These are phyloP conservation scores for Parafenestella ontariensis DNA, from an alignment of 2,329 filamentous ascomycete species.

Conservation along the genomic window DNA sequence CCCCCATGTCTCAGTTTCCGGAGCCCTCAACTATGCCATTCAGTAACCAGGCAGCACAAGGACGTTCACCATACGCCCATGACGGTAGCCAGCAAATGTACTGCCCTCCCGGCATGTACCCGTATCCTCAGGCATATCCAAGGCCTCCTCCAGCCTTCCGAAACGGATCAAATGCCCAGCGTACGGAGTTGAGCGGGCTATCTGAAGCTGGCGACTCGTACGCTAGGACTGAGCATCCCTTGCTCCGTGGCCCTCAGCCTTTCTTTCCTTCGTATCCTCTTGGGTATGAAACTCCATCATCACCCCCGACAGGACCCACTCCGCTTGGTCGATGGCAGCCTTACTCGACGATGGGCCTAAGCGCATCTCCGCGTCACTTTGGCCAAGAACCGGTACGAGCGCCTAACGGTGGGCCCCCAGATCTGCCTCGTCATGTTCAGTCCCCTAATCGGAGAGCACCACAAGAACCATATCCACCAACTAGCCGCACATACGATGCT, in stretches of 20 bases:
- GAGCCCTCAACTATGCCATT: slow-evolving; percentile 9
- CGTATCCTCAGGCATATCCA: slow-evolving; percentile 12
- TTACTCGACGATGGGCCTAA: slow-evolving; percentile 2
- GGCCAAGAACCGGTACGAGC: slow-evolving; percentile 9
- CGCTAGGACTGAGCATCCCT: slow-evolving; percentile 8
- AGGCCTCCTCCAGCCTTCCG: slow-evolving; percentile 27
- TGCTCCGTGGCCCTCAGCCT: slow-evolving; percentile 9
- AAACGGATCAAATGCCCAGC: slow-evolving; percentile 12
- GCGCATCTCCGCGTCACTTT: slow-evolving; percentile 10
- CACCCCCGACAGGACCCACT: slow-evolving; percentile 1
- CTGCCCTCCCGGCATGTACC: slow-evolving; percentile 11
- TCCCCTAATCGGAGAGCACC: slow-evolving; percentile 19
- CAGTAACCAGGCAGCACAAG: slow-evolving; percentile 12
- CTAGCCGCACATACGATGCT: slow-evolving; percentile 8
- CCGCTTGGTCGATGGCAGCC: slow-evolving; percentile 8
- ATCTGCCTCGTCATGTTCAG: slow-evolving; percentile 19
- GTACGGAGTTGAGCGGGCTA: slow-evolving; percentile 5
- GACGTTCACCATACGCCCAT: slow-evolving; percentile 13
- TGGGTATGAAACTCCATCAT: slow-evolving; percentile 3
- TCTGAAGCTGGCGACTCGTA: slow-evolving; percentile 8
- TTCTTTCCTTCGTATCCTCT: slow-evolving; percentile 4
- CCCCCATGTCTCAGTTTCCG: slow-evolving; percentile 16
- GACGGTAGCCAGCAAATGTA: slow-evolving; percentile 16
- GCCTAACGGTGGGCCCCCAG: slow-evolving; percentile 6
- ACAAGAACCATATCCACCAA: slow-evolving; percentile 18